Conservation (phyloP, 306 rosid species). For the Carpinus fangiana region DNA sequence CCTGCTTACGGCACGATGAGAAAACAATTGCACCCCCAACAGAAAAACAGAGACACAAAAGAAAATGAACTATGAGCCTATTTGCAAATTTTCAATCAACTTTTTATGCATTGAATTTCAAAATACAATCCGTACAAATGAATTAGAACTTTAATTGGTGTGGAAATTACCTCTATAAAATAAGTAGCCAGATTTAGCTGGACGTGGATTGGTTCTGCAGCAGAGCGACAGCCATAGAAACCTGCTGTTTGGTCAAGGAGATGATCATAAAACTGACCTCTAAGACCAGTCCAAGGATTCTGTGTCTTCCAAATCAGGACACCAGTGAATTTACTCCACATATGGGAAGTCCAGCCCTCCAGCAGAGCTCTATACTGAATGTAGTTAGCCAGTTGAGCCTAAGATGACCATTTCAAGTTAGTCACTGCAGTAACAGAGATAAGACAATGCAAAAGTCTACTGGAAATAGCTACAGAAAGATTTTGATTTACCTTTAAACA, state of each 20-base stretch:
- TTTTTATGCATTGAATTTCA: background rate
- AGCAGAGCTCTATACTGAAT: constrained; percentile 88
- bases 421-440: constrained; percentile 21
- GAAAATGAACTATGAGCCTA: no score
- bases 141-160: constrained; percentile 17
- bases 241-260: constrained; percentile 94
- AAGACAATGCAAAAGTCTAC: constrained; percentile 9
- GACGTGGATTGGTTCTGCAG: constrained; percentile 89
- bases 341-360: constrained; percentile 86
- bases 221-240: constrained; percentile 87
- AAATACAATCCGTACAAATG: background rate
- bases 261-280: constrained; percentile 97
- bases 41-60: no score
- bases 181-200: constrained; percentile 83
- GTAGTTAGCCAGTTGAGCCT: constrained; percentile 95
- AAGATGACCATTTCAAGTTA: constrained; percentile 27
- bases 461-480: constrained; percentile 24
- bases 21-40: constrained; percentile 22
- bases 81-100: no score
- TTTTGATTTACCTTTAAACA: constrained; percentile 66
- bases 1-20: constrained; percentile 53
- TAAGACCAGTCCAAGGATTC: constrained; percentile 96
- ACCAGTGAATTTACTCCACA: constrained; percentile 97
- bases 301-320: constrained; percentile 95
- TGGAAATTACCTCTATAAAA: constrained; percentile 61